Percentiles rank a stretch among this genome's conserved stretches.
Evolutionary conservation across 1,139 yeast genomes (phyloP).

Genomic region (Protomyces inouyei): DNA sequence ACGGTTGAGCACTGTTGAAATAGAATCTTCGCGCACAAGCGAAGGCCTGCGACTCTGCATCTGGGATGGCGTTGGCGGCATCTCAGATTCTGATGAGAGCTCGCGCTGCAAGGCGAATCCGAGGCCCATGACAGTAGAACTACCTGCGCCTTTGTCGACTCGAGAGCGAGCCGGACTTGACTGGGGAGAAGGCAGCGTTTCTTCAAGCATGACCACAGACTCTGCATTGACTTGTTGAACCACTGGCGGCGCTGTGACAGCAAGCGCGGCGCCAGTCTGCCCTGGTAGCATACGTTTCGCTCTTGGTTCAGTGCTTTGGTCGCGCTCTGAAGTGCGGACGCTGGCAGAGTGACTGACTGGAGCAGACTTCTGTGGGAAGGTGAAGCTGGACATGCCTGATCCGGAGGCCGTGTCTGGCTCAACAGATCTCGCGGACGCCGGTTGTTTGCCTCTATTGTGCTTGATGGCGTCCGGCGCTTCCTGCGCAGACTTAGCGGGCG

Average conservation of each 20-base stretch:
- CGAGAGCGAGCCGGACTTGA: constrained; percentile 6
- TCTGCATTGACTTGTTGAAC: not conserved
- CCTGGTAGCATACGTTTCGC: not conserved
- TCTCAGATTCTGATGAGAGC: constrained; percentile 16
- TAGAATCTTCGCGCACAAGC: constrained; percentile 16
- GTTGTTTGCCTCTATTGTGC: not conserved
- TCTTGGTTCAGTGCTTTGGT: not conserved
- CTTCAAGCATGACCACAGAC: not conserved
- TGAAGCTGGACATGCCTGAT: not conserved
- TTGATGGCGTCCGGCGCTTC: not conserved
- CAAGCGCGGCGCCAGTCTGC: not conserved
- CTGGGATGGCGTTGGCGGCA: constrained; percentile 9
- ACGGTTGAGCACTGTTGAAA: constrained; percentile 19
- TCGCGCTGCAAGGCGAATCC: constrained; percentile 20
- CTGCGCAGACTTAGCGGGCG: not conserved
- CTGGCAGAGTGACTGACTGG: not conserved
- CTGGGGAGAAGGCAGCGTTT: not conserved
- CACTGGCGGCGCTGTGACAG: not conserved
- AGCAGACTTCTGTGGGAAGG: not conserved
- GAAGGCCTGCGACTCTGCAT: constrained; percentile 10
- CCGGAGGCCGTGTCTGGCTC: not conserved
- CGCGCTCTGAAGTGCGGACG: not conserved
- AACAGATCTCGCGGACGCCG: not conserved
- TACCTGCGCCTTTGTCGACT: not conserved
- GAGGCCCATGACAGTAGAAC: constrained; percentile 1